phyloP scores from a whole-genome alignment of 257 asterid species.

The Penstemon davidsonii region DNA sequence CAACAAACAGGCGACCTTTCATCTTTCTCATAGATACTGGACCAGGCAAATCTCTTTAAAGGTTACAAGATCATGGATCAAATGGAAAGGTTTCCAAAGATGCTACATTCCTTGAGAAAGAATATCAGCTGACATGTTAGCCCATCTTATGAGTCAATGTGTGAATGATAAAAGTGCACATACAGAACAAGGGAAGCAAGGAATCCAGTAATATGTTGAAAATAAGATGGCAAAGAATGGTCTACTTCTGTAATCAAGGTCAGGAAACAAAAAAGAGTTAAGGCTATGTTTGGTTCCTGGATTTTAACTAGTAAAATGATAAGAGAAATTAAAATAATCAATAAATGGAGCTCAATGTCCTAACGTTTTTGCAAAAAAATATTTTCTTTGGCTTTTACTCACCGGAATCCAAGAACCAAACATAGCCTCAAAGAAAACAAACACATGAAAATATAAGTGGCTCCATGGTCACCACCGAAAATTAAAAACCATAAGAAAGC shows the following conservation, averaged over 20 bases:
- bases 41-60: background rate
- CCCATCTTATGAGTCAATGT: slow-evolving; percentile 10
- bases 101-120: background rate
- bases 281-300: no score
- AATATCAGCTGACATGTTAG: background rate
- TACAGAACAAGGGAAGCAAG: slow-evolving; percentile 1
- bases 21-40: background rate
- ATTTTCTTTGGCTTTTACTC: no score
- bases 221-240: background rate
- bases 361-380: no score
- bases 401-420: no score
- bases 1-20: background rate
- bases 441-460: no score
- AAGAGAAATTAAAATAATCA: no score
- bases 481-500: no score
- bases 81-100: background rate
- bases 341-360: no score
- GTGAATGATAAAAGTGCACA: background rate
- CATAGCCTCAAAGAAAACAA: no score
- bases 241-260: background rate
- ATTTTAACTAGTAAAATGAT: no score
- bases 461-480: no score
- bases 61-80: background rate
- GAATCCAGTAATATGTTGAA: background rate
- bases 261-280: background rate